Conservation (phyloP, 805 yeast species). For the Candida dajiaensis region DNA sequence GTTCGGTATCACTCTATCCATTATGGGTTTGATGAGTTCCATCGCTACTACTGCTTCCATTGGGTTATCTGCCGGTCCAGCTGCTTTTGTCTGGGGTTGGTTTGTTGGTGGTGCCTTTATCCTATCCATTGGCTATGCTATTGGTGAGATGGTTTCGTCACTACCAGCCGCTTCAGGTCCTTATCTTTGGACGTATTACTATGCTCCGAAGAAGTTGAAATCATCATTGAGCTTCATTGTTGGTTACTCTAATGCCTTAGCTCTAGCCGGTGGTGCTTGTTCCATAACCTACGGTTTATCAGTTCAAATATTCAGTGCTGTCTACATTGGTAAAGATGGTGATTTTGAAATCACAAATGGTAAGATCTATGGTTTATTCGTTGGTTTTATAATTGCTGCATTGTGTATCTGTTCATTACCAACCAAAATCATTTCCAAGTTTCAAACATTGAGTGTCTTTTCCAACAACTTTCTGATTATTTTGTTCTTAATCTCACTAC, state of each 20-base stretch:
- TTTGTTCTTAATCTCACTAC: constrained; percentile 57
- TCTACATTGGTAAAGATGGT: constrained; percentile 48
- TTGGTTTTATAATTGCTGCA: constrained; percentile 51
- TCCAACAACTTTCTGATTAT: constrained; percentile 47
- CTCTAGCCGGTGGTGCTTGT: constrained; percentile 60
- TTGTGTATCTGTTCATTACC: constrained; percentile 49
- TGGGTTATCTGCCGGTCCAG: constrained; percentile 51
- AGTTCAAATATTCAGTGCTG: constrained; percentile 51
- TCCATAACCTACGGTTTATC: constrained; percentile 69
- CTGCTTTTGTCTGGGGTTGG: constrained; percentile 68
- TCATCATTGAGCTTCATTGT: constrained; percentile 55
- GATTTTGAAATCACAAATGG: constrained; percentile 47
- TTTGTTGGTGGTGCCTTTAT: constrained; percentile 50
- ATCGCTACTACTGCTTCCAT: constrained; percentile 44
- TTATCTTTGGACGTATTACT: constrained; percentile 62
- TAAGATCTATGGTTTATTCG: constrained; percentile 59
- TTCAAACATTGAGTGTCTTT: constrained; percentile 55
- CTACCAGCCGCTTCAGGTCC: constrained; percentile 75
- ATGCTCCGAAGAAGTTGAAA: constrained; percentile 49
- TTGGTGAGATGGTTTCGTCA: constrained; percentile 63
- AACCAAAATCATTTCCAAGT: constrained; percentile 47
- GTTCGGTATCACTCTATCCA: constrained; percentile 59
- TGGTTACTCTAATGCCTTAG: constrained; percentile 64
- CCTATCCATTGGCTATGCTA: constrained; percentile 49
- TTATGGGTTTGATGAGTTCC: constrained; percentile 62